These are phyloP conservation scores for Combretum micranthum DNA, from an alignment of 345 rosid species.

Conservation along the genomic window DNA sequence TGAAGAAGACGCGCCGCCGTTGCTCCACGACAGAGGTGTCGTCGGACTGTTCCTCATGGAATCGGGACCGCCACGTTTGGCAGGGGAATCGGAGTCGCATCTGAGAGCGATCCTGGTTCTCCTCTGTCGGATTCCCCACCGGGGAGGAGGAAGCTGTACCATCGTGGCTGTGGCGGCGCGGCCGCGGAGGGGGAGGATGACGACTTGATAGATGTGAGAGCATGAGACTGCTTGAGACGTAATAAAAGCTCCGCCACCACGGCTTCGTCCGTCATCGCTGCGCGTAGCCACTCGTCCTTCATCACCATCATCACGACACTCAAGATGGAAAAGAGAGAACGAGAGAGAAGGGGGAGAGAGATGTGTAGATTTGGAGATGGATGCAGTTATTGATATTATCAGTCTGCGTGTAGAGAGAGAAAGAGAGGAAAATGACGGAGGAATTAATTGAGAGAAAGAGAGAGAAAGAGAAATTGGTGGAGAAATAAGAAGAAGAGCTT, in stretches of 20 bases:
- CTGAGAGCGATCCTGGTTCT: conserved; percentile 39
- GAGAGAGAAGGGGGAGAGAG: background rate
- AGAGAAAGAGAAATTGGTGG: conserved; percentile 5
- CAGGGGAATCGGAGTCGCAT: conserved; percentile 19
- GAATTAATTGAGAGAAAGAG: conserved; percentile 2
- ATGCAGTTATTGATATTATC: background rate
- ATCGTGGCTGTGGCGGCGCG: conserved; percentile 13
- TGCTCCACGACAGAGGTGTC: conserved; percentile 75
- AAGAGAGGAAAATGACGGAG: conserved; percentile 2
- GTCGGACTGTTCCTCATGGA: conserved; percentile 55
- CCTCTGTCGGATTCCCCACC: conserved; percentile 60
- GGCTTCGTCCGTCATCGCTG: conserved; percentile 36
- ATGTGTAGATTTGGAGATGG: background rate
- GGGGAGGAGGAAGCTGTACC: conserved; percentile 21
- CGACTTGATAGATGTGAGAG: conserved; percentile 12
- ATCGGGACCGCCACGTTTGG: conserved; percentile 36
- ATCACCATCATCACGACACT: conserved; percentile 18
- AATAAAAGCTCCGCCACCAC: conserved; percentile 33
- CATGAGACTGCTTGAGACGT: conserved; percentile 21
- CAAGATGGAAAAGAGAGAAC: background rate
- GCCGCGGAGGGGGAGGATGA: conserved; percentile 15
- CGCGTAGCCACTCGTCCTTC: conserved; percentile 32
- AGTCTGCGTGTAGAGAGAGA: conserved; percentile 6
- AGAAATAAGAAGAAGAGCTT: background rate
- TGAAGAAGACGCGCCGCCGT: conserved; percentile 50